Evolutionary conservation across 768 basidiomycete genomes (phyloP).

Genomic region (Termitomyces sp.): DNA sequence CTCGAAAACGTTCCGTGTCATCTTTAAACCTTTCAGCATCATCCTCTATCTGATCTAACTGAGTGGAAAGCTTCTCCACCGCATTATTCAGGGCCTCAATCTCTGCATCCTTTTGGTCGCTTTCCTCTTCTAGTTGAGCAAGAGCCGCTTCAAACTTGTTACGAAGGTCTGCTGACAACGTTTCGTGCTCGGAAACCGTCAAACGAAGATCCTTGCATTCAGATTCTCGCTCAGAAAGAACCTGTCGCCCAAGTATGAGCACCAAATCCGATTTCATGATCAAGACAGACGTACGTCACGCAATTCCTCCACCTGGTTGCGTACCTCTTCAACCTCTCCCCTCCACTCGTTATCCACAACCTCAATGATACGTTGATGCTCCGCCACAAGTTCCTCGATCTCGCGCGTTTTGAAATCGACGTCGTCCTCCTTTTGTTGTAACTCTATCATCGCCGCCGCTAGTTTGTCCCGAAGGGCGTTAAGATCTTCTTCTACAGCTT

Average conservation of each 20-base stretch:
- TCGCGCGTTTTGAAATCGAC: conserved; percentile 73
- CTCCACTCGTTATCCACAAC: conserved; percentile 83
- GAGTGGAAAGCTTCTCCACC: conserved; percentile 75
- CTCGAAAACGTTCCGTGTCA: conserved; percentile 58
- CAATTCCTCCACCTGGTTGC: conserved; percentile 75
- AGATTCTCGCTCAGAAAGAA: conserved; percentile 72
- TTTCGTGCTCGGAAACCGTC: conserved; percentile 70
- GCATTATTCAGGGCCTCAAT: conserved; percentile 69
- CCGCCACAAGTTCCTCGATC: conserved; percentile 70
- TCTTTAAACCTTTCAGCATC: conserved; percentile 75
- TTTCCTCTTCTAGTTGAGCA: conserved; percentile 71
- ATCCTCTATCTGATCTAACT: conserved; percentile 83
- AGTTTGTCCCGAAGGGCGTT: conserved; percentile 72
- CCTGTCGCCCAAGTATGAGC: conserved; percentile 31
- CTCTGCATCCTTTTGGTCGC: conserved; percentile 76
- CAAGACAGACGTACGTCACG: conserved; percentile 48
- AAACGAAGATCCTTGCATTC: conserved; percentile 74
- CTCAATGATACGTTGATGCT: conserved; percentile 68
- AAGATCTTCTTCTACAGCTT: conserved; percentile 74
- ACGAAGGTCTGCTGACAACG: conserved; percentile 64
- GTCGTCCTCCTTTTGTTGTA: conserved; percentile 86
- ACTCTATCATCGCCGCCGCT: conserved; percentile 75
- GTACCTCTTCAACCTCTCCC: conserved; percentile 80
- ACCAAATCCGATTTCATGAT: conserved; percentile 3
- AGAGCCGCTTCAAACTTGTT: conserved; percentile 71